Conservation (phyloP, 1,139 yeast species). For the Taiozyma sp. region DNA sequence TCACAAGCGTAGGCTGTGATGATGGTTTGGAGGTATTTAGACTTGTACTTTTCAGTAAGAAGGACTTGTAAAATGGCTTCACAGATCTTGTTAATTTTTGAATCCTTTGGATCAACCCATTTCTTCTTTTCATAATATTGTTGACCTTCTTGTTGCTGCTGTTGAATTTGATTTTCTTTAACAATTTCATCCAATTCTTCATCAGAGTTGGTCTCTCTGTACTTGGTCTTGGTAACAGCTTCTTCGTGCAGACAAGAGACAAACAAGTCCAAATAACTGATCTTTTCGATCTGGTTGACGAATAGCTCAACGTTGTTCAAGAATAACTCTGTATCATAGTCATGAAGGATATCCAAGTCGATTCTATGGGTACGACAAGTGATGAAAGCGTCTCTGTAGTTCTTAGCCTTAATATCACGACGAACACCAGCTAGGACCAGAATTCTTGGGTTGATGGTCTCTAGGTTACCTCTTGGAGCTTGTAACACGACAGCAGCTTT, state of each 20-base stretch:
- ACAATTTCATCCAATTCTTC: conserved; percentile 30
- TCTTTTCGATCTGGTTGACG: conserved; percentile 62
- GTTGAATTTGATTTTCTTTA: conserved; percentile 26
- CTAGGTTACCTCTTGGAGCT: conserved; percentile 95
- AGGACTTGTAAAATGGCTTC: conserved; percentile 60
- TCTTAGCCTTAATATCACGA: conserved; percentile 49
- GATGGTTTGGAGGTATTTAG: conserved; percentile 67
- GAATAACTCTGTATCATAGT: conserved; percentile 73
- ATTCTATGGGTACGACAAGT: conserved; percentile 90
- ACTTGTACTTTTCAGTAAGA: conserved; percentile 43
- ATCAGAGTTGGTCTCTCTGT: conserved; percentile 58
- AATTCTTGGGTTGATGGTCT: conserved; percentile 89
- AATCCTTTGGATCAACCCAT: conserved; percentile 35
- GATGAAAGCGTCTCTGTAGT: conserved; percentile 68
- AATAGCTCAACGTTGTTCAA: conserved; percentile 61
- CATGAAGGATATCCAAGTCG: conserved; percentile 85
- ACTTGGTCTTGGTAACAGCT: conserved; percentile 80
- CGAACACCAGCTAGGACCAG: conserved; percentile 87
- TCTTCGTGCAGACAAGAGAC: conserved; percentile 84
- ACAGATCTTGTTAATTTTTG: conserved; percentile 78
- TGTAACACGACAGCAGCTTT: conserved; percentile 81
- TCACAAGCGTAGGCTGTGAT: conserved; percentile 93
- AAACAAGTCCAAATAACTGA: conserved; percentile 81
- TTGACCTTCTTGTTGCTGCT: conserved; percentile 20
- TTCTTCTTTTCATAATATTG: conserved; percentile 32